Conservation (phyloP, 2,329 filamentous ascomycete genomes). For the Zasmidium cellare region DNA sequence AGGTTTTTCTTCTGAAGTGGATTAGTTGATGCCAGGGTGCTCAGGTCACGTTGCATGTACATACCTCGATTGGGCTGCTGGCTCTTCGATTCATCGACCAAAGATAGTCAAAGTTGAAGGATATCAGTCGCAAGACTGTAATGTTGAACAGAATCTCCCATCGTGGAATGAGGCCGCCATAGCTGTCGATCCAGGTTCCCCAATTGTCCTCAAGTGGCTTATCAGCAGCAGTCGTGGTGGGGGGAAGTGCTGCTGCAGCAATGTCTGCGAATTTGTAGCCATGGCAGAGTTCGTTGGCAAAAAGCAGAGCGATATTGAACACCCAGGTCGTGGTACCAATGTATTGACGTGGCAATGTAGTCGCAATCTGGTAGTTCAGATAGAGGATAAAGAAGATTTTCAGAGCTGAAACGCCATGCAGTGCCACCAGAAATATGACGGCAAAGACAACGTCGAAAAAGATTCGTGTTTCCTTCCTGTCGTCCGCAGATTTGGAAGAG, state of each 20-base stretch:
- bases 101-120: constrained; percentile 96
- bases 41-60: constrained; percentile 29
- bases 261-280: constrained; percentile 75
- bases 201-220: constrained; percentile 47
- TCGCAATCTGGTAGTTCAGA: constrained; percentile 79
- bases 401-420: constrained; percentile 82
- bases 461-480: constrained; percentile 62
- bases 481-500: constrained; percentile 53
- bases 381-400: constrained; percentile 82
- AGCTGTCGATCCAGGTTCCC: constrained; percentile 73
- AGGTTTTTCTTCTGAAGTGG: constrained; percentile 92
- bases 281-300: constrained; percentile 80
- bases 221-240: constrained; percentile 40
- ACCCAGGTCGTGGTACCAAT: constrained; percentile 79
- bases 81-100: constrained; percentile 74
- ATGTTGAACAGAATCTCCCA: constrained; percentile 99
- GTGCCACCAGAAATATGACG: constrained; percentile 69
- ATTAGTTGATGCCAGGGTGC: constrained; percentile 53
- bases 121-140: constrained; percentile 86
- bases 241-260: constrained; percentile 52
- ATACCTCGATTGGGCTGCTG: constrained; percentile 77
- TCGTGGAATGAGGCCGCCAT: constrained; percentile 78
- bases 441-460: constrained; percentile 85
- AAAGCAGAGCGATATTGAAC: constrained; percentile 83
- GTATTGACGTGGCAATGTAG: constrained; percentile 65